A percentile compares a stretch with the other conserved stretches of the same genome.
phyloP scores from a whole-genome alignment of 805 yeast species.

The Kockiozyma suomiensis region DNA sequence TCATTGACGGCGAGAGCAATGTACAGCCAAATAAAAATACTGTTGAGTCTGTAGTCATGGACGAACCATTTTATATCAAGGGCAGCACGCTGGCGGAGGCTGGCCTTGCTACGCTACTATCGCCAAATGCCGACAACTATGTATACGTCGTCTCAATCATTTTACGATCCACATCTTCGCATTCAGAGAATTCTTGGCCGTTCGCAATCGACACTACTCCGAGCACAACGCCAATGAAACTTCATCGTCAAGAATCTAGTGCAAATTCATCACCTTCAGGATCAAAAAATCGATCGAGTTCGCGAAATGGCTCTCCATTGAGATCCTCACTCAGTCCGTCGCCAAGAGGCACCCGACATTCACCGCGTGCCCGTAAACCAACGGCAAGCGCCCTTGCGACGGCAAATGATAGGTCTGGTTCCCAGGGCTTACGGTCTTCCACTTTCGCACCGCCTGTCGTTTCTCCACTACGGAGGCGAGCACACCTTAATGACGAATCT shows the following conservation, averaged over 20 bases:
- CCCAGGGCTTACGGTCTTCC: neutral
- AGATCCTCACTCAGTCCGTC: conserved; percentile 11
- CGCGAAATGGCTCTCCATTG: conserved; percentile 1
- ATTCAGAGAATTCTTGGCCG: conserved; percentile 27
- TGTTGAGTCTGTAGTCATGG: conserved; percentile 16
- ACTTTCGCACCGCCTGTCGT: neutral
- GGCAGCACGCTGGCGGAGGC: conserved; percentile 24
- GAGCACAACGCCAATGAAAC: neutral
- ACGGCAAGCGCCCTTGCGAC: neutral
- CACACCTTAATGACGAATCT: neutral
- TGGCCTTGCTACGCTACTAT: neutral
- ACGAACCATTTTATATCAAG: conserved; percentile 31
- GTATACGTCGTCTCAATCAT: conserved; percentile 9
- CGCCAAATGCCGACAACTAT: neutral
- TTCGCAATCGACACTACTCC: conserved; percentile 15
- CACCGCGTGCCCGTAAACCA: conserved; percentile 12
- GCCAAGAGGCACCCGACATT: conserved; percentile 11
- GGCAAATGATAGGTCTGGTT: neutral
- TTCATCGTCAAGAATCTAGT: conserved; percentile 1
- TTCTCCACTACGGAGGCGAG: conserved; percentile 3
- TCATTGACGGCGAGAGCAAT: neutral
- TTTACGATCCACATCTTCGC: conserved; percentile 6
- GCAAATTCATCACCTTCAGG: neutral
- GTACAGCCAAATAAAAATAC: neutral
- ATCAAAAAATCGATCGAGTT: neutral